Percentiles rank a stretch among this genome's conserved stretches.
Evolutionary conservation across 1,284 basidiomycete species (phyloP).

Genomic region (Hypsizygus ulmarius): DNA sequence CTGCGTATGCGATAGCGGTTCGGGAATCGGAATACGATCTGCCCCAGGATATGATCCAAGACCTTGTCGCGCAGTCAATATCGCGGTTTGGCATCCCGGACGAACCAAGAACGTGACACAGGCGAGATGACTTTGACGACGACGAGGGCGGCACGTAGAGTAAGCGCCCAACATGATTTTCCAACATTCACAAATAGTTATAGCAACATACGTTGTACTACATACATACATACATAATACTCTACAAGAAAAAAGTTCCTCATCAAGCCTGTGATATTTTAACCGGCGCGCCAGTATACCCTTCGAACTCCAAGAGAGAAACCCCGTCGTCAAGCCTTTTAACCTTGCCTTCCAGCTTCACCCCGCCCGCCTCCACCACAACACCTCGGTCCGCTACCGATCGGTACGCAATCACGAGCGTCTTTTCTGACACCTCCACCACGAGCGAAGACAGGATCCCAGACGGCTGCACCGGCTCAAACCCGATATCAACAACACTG

Average conservation of each 20-base stretch:
- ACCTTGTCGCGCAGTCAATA: conserved; percentile 54
- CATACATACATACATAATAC: not conserved
- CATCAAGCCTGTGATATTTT: conserved; percentile 11
- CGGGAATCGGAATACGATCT: conserved; percentile 71
- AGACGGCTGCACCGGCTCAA: no score
- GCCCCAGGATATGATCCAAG: conserved; percentile 62
- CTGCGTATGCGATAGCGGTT: conserved; percentile 67
- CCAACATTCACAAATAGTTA: not conserved
- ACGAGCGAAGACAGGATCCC: conserved; percentile 1
- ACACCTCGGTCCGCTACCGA: conserved; percentile 6
- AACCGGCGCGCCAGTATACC: conserved; percentile 16
- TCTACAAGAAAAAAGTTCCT: not conserved
- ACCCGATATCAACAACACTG: no score
- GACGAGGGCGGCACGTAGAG: conserved; percentile 10
- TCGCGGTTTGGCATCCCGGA: conserved; percentile 27
- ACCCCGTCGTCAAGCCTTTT: conserved; percentile 12
- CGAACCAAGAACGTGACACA: conserved; percentile 16
- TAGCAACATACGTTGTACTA: conserved; percentile 1
- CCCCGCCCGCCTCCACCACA: conserved; percentile 22
- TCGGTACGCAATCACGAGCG: conserved; percentile 3
- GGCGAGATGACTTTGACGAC: conserved; percentile 28
- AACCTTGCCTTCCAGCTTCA: conserved; percentile 13
- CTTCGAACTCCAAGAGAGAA: conserved; percentile 22
- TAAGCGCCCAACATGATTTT: no score
- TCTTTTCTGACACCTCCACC: conserved; percentile 9